Conservation (phyloP, 176 grass and related monocot species). For the Triticum aestivum region DNA sequence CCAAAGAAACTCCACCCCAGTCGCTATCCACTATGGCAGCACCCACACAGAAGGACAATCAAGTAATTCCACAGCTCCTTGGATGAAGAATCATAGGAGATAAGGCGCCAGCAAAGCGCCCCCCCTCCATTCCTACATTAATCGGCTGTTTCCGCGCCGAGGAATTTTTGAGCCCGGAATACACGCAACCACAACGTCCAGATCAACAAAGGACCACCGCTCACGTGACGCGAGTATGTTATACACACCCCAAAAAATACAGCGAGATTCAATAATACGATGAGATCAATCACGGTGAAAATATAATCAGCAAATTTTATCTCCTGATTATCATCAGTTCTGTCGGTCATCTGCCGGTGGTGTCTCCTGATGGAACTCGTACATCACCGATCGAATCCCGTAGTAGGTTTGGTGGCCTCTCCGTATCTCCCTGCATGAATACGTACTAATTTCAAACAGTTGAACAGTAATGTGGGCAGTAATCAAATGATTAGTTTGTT, state of each 20-base stretch:
- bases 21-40: not conserved
- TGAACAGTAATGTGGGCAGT: not conserved
- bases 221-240: constrained; percentile 6
- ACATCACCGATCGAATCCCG: not conserved
- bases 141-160: not conserved
- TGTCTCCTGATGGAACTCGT: not conserved
- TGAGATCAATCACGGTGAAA: not conserved
- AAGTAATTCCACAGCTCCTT: not conserved
- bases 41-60: constrained; percentile 8
- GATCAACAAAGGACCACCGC: constrained; percentile 16
- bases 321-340: not conserved
- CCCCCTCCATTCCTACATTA: not conserved
- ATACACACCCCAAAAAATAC: not conserved
- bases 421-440: constrained; percentile 4
- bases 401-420: constrained; percentile 24
- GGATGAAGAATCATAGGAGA: constrained; percentile 21
- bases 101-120: constrained; percentile 26
- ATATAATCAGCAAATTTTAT: not conserved
- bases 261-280: not conserved
- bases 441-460: not conserved
- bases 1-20: not conserved
- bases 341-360: not conserved
- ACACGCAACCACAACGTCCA: constrained; percentile 30
- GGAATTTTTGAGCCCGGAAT: constrained; percentile 39
- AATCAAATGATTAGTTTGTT: constrained; percentile 1